Evolutionary conservation across 768 basidiomycete genomes (phyloP), one percentile per base, ranked within the genome.

Genomic region (Heimioporus sp.): DNA sequence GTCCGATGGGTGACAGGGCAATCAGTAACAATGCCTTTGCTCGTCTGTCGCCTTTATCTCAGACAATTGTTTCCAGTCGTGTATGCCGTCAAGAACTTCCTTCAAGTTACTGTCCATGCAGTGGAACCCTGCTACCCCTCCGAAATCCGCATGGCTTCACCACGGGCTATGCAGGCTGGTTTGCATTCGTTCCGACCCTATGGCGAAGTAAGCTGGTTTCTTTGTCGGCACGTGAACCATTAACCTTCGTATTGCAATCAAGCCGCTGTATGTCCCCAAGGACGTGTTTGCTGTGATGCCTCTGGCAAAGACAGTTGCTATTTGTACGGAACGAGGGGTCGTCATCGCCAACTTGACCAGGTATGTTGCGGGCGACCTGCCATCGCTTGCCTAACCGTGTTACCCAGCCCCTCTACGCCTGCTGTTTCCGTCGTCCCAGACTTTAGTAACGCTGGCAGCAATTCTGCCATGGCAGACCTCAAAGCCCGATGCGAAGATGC

Each of bases 241-340:
- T 46, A 40, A 60, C 28, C 10, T 57, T 19, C 30, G 21, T 32
- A 28, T 43, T 45, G 15, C 16, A 16, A 37, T 49, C 2, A 55
- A 92, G 89, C 69, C 81, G 2, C 78, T 85, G 11, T 85, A 81
- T 56, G 77, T 92, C 43, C 85, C 90, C 1, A 85, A 81, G 61
- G 88, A 91, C 51, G 82, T 82, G 0, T 77, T 78, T 49, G 78
- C 82, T 48, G 71, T 90, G 24, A 79, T 76, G 5, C 72, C 82
- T 13, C 65, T 93, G 34, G 69, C 71, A 5, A 87, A 82, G 66
- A 85, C 78, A 0, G 72, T 90, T 7, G 85, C 82, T 0, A 76
- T 92, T 21, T 82, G 82, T 56, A 82, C 83, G 1, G 78, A 79
- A 32, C 80, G 81, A 28, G 80, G 84, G 11, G 76, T 92, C 31